Conservation (phyloP, 495 filamentous ascomycete genomes). For the Lasiosphaeria miniovina region DNA sequence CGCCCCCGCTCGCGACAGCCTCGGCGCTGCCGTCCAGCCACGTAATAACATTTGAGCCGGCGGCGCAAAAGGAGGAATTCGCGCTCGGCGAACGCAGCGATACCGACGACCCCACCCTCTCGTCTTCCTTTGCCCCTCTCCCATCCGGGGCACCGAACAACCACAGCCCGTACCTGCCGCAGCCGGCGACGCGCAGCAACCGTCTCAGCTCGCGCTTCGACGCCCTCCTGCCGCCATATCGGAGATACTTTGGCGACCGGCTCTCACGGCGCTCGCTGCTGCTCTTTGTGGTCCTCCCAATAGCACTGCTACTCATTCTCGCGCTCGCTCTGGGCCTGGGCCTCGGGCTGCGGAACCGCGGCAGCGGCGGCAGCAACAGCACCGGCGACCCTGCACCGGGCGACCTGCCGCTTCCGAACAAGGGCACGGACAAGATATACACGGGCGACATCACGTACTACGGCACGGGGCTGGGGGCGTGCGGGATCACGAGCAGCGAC, state of each 20-base stretch:
- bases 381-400: constrained; percentile 5
- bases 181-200: constrained; percentile 3
- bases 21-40: not conserved
- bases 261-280: constrained; percentile 40
- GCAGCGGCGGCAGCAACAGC: not conserved
- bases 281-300: constrained; percentile 24
- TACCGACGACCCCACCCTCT: not conserved
- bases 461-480: constrained; percentile 64
- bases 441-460: constrained; percentile 73
- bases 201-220: constrained; percentile 28
- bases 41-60: not conserved
- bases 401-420: constrained; percentile 57
- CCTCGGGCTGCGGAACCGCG: constrained; percentile 22
- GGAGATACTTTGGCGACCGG: constrained; percentile 35
- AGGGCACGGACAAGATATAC: constrained; percentile 39
- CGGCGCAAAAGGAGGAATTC: not conserved
- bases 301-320: constrained; percentile 23
- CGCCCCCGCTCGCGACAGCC: not conserved
- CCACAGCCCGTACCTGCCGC: constrained; percentile 6
- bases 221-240: constrained; percentile 36
- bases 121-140: not conserved
- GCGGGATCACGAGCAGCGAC: constrained; percentile 54
- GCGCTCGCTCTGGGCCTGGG: constrained; percentile 32
- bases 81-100: not conserved
- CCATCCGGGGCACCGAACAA: not conserved